Evolutionary conservation across 2,329 filamentous ascomycete species (phyloP), one percentile per base, ranked within the genome.

Genomic region (Fusarium tuaranense): DNA sequence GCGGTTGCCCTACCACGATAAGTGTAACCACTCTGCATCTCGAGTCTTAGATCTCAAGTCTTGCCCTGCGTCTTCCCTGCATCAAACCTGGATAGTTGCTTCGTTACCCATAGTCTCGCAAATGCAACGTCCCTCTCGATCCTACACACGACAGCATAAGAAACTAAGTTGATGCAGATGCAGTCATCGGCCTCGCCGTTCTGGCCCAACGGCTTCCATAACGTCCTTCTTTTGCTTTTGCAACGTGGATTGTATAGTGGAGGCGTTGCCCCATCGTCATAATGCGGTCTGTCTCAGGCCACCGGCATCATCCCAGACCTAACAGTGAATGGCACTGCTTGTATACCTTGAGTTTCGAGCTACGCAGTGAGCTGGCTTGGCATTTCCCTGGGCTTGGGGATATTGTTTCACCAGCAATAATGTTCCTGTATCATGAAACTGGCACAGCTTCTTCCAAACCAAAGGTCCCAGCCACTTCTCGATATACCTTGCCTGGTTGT

Each of bases 251-350:
- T 64, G n/a, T 46, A 13, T 16, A 41, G 34, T 58, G 36, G 62
- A 57, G 18, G 27, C 39, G 16, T 34, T 32, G 36, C 34, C 25
- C 48, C 36, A 27, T 58, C 51, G 46, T 30, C 32, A 39, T 32
- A 41, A 46, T 34, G 38, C 38, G 22, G 51, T 59, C 51, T 65
- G 38, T 65, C 62, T 64, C 62, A 57, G 48, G 22, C 22, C 44
- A 25, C 63, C 32, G n/a, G 63, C 51, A 46, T 58, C 51, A 46
- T 36, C 63, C 63, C 10, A 30, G 63, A 22, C n/a, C 46, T 3
- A 38, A 44, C 39, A 27, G 32, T 32, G 22, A 38, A 14, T 5
- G 13, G 34, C 48, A 32, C 46, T 48, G n/a, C 30, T 34, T 36
- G 13, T n/a, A 44, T 41, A 10, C 32, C 44, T 30, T 32, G 16